Conservation (phyloP, 2,329 filamentous ascomycete genomes). For the Cladorrhinum sp. region DNA sequence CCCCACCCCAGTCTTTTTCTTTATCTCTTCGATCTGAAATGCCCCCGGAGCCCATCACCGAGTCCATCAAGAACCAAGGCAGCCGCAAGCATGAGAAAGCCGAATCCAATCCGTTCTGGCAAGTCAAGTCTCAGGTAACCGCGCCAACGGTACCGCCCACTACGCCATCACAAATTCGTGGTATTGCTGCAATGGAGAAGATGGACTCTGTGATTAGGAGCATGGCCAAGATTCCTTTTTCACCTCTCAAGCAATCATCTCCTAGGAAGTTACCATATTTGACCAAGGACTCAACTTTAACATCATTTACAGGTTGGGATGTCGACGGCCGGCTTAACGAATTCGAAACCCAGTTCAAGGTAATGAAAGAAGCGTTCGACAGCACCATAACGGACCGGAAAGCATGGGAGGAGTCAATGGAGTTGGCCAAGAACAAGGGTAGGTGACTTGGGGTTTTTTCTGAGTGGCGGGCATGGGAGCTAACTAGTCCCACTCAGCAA, state of each 20-base stretch:
- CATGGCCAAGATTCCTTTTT: slow-evolving; percentile 33
- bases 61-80: slow-evolving; percentile 26
- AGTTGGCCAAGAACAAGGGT: slow-evolving; percentile 74
- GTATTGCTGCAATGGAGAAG: slow-evolving; percentile 33
- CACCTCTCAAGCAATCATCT: slow-evolving; percentile 42
- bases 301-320: slow-evolving; percentile 68
- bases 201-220: slow-evolving; percentile 25
- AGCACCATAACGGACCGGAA: slow-evolving; percentile 65
- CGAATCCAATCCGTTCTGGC: slow-evolving; percentile 12
- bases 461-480: neutral
- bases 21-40: slow-evolving; percentile 22
- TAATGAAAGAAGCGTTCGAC: slow-evolving; percentile 70
- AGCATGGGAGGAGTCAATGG: slow-evolving; percentile 69
- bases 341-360: slow-evolving; percentile 71
- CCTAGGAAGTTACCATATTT: slow-evolving; percentile 55
- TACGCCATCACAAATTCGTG: slow-evolving; percentile 31
- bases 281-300: slow-evolving; percentile 70
- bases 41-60: slow-evolving; percentile 28
- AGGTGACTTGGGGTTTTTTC: slow-evolving; percentile 32
- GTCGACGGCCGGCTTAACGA: slow-evolving; percentile 71
- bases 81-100: slow-evolving; percentile 25
- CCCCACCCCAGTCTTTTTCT: slow-evolving; percentile 24
- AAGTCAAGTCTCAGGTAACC: slow-evolving; percentile 22
- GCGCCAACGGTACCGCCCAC: slow-evolving; percentile 4
- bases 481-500: slow-evolving; percentile 37